Conservation (phyloP, 495 filamentous ascomycete genomes). For the Penicillium ucsense region DNA sequence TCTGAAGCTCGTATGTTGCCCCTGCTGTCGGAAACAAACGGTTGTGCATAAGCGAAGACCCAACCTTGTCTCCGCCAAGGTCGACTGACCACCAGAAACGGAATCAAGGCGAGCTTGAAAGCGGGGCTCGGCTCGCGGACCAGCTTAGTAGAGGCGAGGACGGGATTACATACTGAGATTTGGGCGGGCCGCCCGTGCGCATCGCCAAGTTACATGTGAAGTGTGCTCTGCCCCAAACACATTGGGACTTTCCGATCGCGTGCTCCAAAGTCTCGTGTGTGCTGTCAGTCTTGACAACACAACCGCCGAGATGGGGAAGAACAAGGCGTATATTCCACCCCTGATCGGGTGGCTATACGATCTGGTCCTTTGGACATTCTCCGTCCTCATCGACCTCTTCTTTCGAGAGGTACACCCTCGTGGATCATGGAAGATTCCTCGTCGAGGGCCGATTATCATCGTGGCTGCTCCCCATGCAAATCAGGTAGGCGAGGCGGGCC, state of each 20-base stretch:
- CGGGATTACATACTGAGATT: too few species aligned
- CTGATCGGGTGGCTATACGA: slow-evolving; percentile 74
- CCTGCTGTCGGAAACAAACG: too few species aligned
- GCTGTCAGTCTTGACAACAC: background rate
- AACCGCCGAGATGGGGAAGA: slow-evolving; percentile 18
- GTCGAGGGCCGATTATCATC: slow-evolving; percentile 80
- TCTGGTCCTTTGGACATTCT: slow-evolving; percentile 70
- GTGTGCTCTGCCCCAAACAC: background rate
- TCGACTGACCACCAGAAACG: too few species aligned
- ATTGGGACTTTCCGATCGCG: background rate
- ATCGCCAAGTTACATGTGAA: too few species aligned
- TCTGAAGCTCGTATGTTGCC: too few species aligned
- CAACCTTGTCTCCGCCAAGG: too few species aligned
- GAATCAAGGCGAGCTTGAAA: too few species aligned
- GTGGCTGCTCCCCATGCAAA: slow-evolving; percentile 98
- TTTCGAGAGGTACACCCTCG: slow-evolving; percentile 96
- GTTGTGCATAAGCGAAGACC: too few species aligned
- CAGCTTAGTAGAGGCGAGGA: too few species aligned
- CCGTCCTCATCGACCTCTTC: slow-evolving; percentile 84
- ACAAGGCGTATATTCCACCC: slow-evolving; percentile 51
- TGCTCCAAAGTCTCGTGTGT: too few species aligned
- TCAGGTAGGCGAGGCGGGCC: slow-evolving; percentile 49
- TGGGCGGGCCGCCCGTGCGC: too few species aligned
- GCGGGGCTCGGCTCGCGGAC: too few species aligned
- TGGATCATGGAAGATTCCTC: slow-evolving; percentile 85